Percentiles rank a stretch among this genome's conserved stretches.
Conservation (phyloP, 768 basidiomycete species). For the Collybia sp. region DNA sequence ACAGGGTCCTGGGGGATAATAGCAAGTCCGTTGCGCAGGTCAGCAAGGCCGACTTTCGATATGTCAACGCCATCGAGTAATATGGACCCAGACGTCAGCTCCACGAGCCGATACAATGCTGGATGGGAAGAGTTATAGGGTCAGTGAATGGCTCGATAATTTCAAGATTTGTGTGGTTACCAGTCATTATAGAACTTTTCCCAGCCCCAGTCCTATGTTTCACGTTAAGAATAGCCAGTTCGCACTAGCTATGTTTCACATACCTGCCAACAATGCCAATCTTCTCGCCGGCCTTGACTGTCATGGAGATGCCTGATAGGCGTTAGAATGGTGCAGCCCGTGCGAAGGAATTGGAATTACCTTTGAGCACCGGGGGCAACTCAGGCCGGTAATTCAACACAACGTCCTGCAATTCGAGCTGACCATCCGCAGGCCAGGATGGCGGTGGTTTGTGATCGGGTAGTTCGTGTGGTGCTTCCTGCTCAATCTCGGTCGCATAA, state of each 20-base stretch:
- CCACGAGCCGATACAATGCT: constrained; percentile 82
- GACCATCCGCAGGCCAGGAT: constrained; percentile 74
- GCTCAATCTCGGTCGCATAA: constrained; percentile 77
- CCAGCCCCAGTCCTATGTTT: constrained; percentile 71
- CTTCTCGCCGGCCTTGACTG: constrained; percentile 74
- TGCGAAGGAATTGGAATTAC: constrained; percentile 14
- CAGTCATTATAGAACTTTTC: constrained; percentile 85
- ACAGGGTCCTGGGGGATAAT: constrained; percentile 87
- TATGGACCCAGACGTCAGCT: constrained; percentile 71
- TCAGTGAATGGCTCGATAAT: background rate
- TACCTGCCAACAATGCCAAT: constrained; percentile 82
- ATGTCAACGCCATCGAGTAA: constrained; percentile 81
- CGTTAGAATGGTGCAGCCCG: background rate
- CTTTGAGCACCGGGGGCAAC: constrained; percentile 85
- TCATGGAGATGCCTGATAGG: constrained; percentile 48
- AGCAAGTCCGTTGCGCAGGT: constrained; percentile 61
- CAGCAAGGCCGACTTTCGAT: constrained; percentile 71
- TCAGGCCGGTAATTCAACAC: constrained; percentile 82
- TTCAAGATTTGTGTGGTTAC: constrained; percentile 17
- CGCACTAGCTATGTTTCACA: background rate
- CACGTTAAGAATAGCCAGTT: background rate
- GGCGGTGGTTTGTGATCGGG: constrained; percentile 53
- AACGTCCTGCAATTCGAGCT: constrained; percentile 70
- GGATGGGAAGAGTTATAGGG: constrained; percentile 20
- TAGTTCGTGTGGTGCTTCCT: constrained; percentile 71